These are phyloP conservation scores for Flueggea neowawraea DNA, from an alignment of 441 rosid species.

Conservation along the genomic window DNA sequence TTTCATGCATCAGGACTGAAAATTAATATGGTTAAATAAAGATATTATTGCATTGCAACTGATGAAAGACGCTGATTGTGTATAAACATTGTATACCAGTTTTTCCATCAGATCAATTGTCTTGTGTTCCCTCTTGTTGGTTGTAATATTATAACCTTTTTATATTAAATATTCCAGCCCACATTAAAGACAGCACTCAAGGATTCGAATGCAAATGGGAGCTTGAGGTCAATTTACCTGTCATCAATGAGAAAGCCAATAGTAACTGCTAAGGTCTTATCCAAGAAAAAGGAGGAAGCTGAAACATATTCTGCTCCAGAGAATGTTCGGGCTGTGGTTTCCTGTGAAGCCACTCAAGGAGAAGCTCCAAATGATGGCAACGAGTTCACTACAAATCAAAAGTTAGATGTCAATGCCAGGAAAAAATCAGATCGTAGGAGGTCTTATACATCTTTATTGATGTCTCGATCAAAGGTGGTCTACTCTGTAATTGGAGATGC, in stretches of 20 bases:
- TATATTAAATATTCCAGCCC: conserved; percentile 39
- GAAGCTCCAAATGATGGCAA: conserved; percentile 28
- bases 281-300: conserved; percentile 30
- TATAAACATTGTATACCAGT: background rate
- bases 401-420: conserved; percentile 26
- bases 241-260: conserved; percentile 27
- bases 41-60: too few relatives aligned
- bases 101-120: background rate
- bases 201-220: conserved; percentile 37
- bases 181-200: conserved; percentile 32
- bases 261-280: conserved; percentile 23
- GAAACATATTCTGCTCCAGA: conserved; percentile 29
- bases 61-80: too few relatives aligned
- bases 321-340: conserved; percentile 30
- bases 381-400: conserved; percentile 19
- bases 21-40: too few relatives aligned
- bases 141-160: conserved; percentile 13
- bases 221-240: conserved; percentile 32
- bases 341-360: conserved; percentile 31
- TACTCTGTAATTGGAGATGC: background rate
- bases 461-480: conserved; percentile 70
- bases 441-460: conserved; percentile 76
- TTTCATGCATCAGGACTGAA: too few relatives aligned
- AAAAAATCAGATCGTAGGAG: conserved; percentile 72
- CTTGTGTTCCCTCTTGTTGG: conserved; percentile 1